phyloP scores from a whole-genome alignment of 148 eudicot genomes.

The Rhododendron griersonianum region DNA sequence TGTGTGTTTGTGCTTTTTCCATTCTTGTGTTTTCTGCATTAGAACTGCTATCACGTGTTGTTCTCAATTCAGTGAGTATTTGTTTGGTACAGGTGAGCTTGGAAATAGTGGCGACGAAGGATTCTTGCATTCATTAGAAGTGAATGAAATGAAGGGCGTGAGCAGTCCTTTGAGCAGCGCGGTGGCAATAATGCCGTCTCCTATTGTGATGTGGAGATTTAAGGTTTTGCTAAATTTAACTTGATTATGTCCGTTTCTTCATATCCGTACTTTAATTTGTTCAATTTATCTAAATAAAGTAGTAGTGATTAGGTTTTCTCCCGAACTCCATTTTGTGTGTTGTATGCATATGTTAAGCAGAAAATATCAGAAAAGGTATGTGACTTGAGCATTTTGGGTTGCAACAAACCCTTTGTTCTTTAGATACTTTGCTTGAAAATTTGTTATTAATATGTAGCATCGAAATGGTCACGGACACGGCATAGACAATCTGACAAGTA shows the following conservation, averaged over 20 bases:
- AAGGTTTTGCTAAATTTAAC: slow-evolving; percentile 46
- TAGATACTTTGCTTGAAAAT: background rate
- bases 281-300: background rate
- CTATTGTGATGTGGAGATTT: slow-evolving; percentile 84
- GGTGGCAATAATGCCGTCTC: slow-evolving; percentile 75
- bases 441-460: background rate
- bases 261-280: background rate
- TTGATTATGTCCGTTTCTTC: background rate
- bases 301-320: background rate
- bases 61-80: background rate
- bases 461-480: background rate
- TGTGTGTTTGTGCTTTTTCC: background rate
- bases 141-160: slow-evolving; percentile 78
- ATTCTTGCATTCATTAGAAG: slow-evolving; percentile 35
- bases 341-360: background rate
- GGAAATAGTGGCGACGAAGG: slow-evolving; percentile 49
- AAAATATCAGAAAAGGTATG: background rate
- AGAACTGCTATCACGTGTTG: background rate
- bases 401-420: background rate
- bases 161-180: slow-evolving; percentile 50
- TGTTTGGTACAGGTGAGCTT: slow-evolving; percentile 32
- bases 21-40: background rate
- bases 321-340: background rate
- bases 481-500: background rate
- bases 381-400: background rate